Conservation (phyloP, 1,284 basidiomycete species). For the Papiliotrema laurentii region DNA sequence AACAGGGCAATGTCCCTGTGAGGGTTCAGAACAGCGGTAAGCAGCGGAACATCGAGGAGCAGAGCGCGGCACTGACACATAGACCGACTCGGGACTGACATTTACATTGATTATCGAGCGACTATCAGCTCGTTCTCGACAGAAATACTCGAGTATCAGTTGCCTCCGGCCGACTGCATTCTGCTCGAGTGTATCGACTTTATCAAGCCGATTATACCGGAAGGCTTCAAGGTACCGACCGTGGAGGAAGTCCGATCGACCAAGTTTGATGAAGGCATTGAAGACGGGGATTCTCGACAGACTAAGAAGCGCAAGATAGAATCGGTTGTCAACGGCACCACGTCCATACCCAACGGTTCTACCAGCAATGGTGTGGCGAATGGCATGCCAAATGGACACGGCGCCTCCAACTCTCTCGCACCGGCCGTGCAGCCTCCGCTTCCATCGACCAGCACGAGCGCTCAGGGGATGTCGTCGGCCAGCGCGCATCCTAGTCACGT, state of each 20-base stretch:
- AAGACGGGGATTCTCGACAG: slow-evolving; percentile 1
- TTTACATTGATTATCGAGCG: slow-evolving; percentile 37
- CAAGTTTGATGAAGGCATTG: slow-evolving; percentile 1
- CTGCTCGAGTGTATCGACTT: slow-evolving; percentile 20
- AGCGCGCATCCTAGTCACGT: no score
- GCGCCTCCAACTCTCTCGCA: no score
- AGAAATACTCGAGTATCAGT: slow-evolving; percentile 14
- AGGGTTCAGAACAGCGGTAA: slow-evolving; percentile 35
- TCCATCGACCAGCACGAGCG: no score
- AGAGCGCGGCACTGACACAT: background rate
- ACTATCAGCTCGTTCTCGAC: slow-evolving; percentile 30
- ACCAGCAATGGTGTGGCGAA: no score
- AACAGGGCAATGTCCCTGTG: slow-evolving; percentile 25
- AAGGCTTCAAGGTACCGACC: slow-evolving; percentile 19
- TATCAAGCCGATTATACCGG: slow-evolving; percentile 21
- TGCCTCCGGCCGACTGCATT: slow-evolving; percentile 8
- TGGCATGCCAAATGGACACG: no score
- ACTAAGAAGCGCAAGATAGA: slow-evolving; percentile 2
- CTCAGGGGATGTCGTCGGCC: no score
- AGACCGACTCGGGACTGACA: slow-evolving; percentile 34
- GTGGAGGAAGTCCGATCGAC: slow-evolving; percentile 14
- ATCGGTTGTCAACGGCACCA: no score
- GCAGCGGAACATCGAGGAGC: slow-evolving; percentile 2
- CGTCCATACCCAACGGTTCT: no score
- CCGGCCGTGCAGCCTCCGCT: no score